Percentiles rank a stretch among this genome's conserved stretches.
Evolutionary conservation across 202 grass and related monocot genomes (phyloP).

Genomic region (Cymbopogon flexuosus): DNA sequence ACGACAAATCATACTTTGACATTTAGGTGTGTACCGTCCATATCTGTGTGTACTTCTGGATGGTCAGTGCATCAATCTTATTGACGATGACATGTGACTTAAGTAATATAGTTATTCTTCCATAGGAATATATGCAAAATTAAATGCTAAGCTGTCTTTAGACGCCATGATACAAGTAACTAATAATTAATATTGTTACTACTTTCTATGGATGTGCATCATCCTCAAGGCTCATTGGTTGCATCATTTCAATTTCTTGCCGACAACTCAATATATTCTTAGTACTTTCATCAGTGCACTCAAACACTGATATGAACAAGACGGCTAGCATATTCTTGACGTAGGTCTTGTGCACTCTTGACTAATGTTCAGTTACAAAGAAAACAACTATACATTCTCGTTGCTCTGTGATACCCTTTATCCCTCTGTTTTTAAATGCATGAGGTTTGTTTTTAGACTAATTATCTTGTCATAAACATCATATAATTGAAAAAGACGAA

Average conservation of each 20-base stretch:
- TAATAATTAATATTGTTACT: neutral
- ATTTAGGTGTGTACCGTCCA: neutral
- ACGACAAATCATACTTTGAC: neutral
- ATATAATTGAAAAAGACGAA: neutral
- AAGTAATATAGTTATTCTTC: neutral
- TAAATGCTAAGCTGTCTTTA: neutral
- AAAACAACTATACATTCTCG: neutral
- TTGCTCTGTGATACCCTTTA: neutral
- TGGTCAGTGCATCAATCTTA: neutral
- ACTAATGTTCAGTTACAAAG: neutral
- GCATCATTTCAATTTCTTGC: neutral
- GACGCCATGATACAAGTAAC: neutral
- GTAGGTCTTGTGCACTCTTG: neutral
- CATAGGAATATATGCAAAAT: slow-evolving; percentile 20
- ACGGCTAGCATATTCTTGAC: neutral
- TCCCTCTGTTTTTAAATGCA: neutral
- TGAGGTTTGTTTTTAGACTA: neutral
- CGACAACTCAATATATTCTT: slow-evolving; percentile 8
- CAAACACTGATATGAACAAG: neutral
- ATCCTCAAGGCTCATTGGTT: neutral
- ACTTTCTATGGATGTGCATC: neutral
- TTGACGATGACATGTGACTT: neutral
- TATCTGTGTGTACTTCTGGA: neutral
- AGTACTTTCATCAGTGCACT: neutral
- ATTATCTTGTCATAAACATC: neutral